Evolutionary conservation across 345 rosid genomes (phyloP), one percentile per base, ranked within the genome.

Genomic region (Ricinus communis): DNA sequence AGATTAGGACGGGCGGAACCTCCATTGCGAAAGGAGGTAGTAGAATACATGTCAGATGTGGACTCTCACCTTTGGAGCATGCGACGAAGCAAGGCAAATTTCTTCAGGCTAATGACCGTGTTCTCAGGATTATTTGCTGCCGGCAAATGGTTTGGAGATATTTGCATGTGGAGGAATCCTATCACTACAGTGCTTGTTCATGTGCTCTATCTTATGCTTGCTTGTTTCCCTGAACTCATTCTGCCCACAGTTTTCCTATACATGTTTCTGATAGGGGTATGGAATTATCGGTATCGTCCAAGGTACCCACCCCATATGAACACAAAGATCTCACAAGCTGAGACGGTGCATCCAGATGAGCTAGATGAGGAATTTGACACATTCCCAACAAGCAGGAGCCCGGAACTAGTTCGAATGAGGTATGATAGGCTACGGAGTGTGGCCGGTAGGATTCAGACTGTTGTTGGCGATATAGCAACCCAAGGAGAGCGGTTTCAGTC

Each of bases 261-360:
- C 77, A 77, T 77, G 81, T 77, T 77, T 64, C 74, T 77, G 25
- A 77, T 73, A 47, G 81, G 81, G 36, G 25, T 77, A 22, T 77
- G 81, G 81, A 77, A 77, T 73, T 77, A 72, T 30, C 77, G 81
- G 1, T 77, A 67, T 47, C 70, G 77, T 8, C 81, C 81, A 13
- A 77, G 77, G 59, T 73, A 77, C 40, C 81, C 81, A 33, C 81
- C 81, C 38, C 81, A 77, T 18, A 77, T 77, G 81, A 77, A 73
- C 74, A 73, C 77, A 47, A 77, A 73, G 61, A 64, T 77, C 65
- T 77, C 81, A 25, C 81, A 77, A 51, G 81, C 77, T 24, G 81
- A 77, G 77, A 65, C 65, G 0, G 74, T 73, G 60, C 74, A 73
- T 64, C 81, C 74, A 1, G 81, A 77, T 69, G 81, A 77, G 71